Base-by-base conservation (phyloP, 2,329 filamentous ascomycete species). In the Elsinoe fawcettii region DNA sequence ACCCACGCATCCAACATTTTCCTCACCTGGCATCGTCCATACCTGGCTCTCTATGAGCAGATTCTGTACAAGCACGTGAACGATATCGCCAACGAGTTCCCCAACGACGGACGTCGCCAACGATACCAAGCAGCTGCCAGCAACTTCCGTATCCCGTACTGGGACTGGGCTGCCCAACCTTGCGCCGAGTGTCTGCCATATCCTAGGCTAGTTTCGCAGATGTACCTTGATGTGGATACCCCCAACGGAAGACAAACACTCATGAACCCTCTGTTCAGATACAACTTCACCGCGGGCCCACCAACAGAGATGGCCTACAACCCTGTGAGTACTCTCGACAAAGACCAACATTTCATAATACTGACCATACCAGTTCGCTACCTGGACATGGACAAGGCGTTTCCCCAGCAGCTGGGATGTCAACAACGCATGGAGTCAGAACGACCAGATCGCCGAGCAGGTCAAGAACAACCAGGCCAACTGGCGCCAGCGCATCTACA, bases 1-100 rank as follows among this genome's bases (percentile, higher is more conserved):
- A 81, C 82, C 12, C 90, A 95, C 70, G 80, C 78, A 22, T 87
- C 86, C 1, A 82, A 85, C 39, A 74, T 93, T 14, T 93, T 95
- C 67, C 82, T 86, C 37, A 80, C 84, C 37, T 95, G 90, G 90
- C 90, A 95, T 75, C 81, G 90, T 51, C 87, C 88, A 1, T 95
- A 92, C 69, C 75, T 93, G 57, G 75, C 80, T 8, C 71, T 86
- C 8, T 83, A 74, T 61, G 77, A 86, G 73, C 75, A 78, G 71
- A 67, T 70, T 9, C 67, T 73, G 53, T 74, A 71, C 63, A 61
- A 66, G 30, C 66, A 70, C 59, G 70, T 77, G 23, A 62, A 69
- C 43, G 71, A 71, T 49, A 70, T 71, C 36, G 74, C 74, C 43
- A 66, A 68, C 56, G 65, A 67, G 6, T 77, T 75, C 63, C 73